These are phyloP conservation scores for Neocatenulostroma microsporum DNA, from an alignment of 2,329 filamentous ascomycete genomes.

Conservation along the genomic window DNA sequence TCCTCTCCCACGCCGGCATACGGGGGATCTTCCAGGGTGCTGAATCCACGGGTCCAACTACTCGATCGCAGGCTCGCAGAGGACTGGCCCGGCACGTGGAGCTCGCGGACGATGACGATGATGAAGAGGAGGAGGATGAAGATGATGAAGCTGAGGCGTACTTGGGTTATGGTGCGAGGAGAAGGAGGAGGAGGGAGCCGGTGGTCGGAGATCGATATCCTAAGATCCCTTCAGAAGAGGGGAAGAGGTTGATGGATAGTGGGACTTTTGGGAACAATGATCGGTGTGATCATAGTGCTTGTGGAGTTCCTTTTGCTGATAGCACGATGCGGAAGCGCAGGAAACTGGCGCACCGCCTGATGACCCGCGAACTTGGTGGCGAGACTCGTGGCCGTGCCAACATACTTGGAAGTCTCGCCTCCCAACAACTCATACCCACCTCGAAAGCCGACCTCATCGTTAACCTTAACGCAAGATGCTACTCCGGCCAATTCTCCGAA, in stretches of 20 bases:
- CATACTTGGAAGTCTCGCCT: constrained; percentile 57
- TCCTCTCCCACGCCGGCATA: constrained; percentile 48
- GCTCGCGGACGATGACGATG: constrained; percentile 19
- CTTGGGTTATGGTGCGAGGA: constrained; percentile 31
- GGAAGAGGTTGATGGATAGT: constrained; percentile 69
- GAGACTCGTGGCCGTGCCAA: constrained; percentile 51
- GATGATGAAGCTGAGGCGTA: constrained; percentile 25
- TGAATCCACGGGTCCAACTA: constrained; percentile 17
- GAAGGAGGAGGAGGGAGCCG: constrained; percentile 42
- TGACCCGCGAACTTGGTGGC: constrained; percentile 76
- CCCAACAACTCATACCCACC: constrained; percentile 65
- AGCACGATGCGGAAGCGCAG: constrained; percentile 49
- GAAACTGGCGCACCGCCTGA: constrained; percentile 58
- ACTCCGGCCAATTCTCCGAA: constrained; percentile 92
- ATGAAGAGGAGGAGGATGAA: constrained; percentile 28
- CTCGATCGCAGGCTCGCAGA: constrained; percentile 18
- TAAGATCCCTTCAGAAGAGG: constrained; percentile 74
- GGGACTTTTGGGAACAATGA: constrained; percentile 70
- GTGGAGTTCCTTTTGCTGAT: constrained; percentile 27
- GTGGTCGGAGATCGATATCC: constrained; percentile 54
- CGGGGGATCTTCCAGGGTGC: constrained; percentile 43
- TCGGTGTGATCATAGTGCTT: constrained; percentile 40
- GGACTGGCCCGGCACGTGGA: constrained; percentile 13
- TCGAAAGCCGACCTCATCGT: constrained; percentile 77
- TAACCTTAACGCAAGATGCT: constrained; percentile 77